Conservation (phyloP, 2,329 filamentous ascomycete species). For the Daldinia sp. region DNA sequence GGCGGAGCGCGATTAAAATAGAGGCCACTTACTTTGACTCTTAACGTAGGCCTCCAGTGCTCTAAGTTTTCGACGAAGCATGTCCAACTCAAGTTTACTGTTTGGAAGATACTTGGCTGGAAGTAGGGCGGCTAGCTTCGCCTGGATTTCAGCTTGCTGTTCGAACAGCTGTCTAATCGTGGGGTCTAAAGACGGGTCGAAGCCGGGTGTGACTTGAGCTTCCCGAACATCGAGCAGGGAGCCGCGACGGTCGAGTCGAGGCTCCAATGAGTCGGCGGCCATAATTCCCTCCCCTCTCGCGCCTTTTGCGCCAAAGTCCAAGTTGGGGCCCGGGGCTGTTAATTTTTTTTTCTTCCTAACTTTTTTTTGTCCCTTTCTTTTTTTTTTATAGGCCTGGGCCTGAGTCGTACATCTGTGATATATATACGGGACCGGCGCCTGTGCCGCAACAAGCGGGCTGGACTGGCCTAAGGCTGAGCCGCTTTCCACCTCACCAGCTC, state of each 20-base stretch:
- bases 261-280: constrained; percentile 50
- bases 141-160: constrained; percentile 66
- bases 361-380: constrained; percentile 24
- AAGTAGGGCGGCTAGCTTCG: constrained; percentile 62
- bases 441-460: constrained; percentile 41
- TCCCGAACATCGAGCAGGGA: constrained; percentile 50
- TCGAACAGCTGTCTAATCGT: constrained; percentile 61
- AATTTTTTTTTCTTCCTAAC: constrained; percentile 4
- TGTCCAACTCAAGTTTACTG: constrained; percentile 63
- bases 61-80: constrained; percentile 67
- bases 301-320: constrained; percentile 33
- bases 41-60: constrained; percentile 62
- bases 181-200: constrained; percentile 58
- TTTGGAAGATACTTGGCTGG: constrained; percentile 62
- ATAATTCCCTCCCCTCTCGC: constrained; percentile 43
- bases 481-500: constrained; percentile 46
- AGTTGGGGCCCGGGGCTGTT: constrained; percentile 19
- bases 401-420: constrained; percentile 27
- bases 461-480: constrained; percentile 37
- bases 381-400: constrained; percentile 30
- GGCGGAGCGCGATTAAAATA: constrained; percentile 37
- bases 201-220: constrained; percentile 49
- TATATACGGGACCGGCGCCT: constrained; percentile 35
- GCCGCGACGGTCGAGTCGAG: constrained; percentile 52
- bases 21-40: constrained; percentile 61